Base-by-base conservation (phyloP, 352 stramenopile genomes). In the Phytophthora lateralis region DNA sequence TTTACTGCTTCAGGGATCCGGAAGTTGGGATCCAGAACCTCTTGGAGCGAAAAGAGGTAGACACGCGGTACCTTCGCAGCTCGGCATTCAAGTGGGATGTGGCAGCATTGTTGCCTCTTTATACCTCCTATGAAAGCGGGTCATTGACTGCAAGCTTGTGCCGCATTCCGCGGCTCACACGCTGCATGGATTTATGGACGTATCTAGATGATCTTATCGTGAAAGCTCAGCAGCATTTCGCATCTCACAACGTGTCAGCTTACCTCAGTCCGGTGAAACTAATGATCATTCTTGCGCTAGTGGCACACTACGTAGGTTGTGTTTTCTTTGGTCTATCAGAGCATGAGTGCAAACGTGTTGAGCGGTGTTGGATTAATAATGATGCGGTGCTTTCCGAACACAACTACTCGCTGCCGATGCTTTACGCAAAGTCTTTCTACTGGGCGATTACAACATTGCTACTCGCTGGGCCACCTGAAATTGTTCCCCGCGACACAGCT, bases 261-360 rank as follows among this genome's bases (percentile, higher is more conserved):
- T 90, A 90, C 43, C 44, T 92, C 9, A 85, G 81, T 35, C 81
- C 82, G 4, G 37, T 80, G 9, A 93, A 93, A 63, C 21, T 93
- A 3, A 63, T 90, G 30, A 83, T 93, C 34, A 76, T 90, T 21
- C 59, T 93, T 5, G 32, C 89, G 7, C 65, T 93, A 0, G 67
- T 76, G 15, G 78, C 77, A 5, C 84, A 93, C 39, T 91, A 78
- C 38, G 68, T 75, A 0, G 84, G 72, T 9, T 93, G 78, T 18
- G 72, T 90, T 6, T 93, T 90, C 65, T 89, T 88, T 52, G 73
- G 63, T 49, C 82, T 90, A n/a, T 93, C 83, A 0, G 79, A 90
- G 24, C 52, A 69, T 2, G 78, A 91, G 21, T 90, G 78, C 34
- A 10, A 60, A 1, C 34, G 75, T 2, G 55, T 76, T 32, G 56